Evolutionary conservation across 371 early-diverging fungal genomes (phyloP).

Genomic region (Apophysomyces ossiformis): DNA sequence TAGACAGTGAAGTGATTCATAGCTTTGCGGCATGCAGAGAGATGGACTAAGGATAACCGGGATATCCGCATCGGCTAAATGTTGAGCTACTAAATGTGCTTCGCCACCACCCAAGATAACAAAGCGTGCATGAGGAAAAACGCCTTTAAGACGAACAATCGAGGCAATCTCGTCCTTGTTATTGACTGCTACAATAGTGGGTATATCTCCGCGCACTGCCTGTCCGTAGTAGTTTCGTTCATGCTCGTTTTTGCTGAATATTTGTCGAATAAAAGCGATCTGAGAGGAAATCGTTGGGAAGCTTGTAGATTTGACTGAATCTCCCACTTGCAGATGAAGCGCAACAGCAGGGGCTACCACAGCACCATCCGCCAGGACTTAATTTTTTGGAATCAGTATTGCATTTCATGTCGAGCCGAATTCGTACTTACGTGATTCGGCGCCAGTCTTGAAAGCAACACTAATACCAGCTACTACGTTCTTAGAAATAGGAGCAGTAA

Average conservation of each 20-base stretch:
- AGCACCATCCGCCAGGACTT: conserved; percentile 24
- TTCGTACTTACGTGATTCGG: conserved; percentile 33
- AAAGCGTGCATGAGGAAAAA: conserved; percentile 33
- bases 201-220: conserved; percentile 61
- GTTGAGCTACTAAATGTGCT: conserved; percentile 64
- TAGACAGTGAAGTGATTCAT: conserved; percentile 67
- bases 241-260: conserved; percentile 29
- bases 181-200: conserved; percentile 57
- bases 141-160: conserved; percentile 58
- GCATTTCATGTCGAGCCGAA: conserved; percentile 4
- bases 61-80: conserved; percentile 54
- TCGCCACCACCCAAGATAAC: conserved; percentile 68
- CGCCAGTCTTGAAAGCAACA: conserved; percentile 57
- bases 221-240: conserved; percentile 27
- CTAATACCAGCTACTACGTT: conserved; percentile 53
- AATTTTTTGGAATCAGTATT: conserved; percentile 2
- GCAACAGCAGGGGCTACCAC: conserved; percentile 50
- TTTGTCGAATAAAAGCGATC: conserved; percentile 58
- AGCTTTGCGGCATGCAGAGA: conserved; percentile 64
- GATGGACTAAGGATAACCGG: conserved; percentile 66
- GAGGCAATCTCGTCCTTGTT: conserved; percentile 74
- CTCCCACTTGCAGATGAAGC: conserved; percentile 60
- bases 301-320: conserved; percentile 37
- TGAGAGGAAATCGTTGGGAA: conserved; percentile 66
- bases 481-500: conserved; percentile 49